Evolutionary conservation across 1,284 basidiomycete genomes (phyloP).

Genomic region (Leccinum laetum): DNA sequence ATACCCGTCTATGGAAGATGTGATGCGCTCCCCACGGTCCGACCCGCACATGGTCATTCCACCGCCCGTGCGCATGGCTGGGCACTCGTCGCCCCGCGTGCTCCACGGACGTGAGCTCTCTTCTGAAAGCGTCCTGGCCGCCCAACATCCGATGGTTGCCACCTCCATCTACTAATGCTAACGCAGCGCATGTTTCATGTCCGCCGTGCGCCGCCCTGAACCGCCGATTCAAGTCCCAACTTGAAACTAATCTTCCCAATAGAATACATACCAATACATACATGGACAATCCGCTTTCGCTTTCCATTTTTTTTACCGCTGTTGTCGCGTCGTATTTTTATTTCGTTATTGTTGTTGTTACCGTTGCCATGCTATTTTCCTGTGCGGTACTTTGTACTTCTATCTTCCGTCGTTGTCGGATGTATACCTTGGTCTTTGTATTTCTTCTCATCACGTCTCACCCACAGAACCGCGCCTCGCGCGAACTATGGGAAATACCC

Average conservation of each 20-base stretch:
- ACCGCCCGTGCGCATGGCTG: slow-evolving; percentile 13
- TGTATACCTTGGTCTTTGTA: not conserved
- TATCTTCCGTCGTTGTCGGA: not conserved
- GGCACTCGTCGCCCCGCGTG: slow-evolving; percentile 10
- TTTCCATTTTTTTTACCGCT: not conserved
- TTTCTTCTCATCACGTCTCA: not conserved
- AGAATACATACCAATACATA: slow-evolving; percentile 1
- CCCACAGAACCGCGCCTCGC: not conserved
- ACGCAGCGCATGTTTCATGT: slow-evolving; percentile 5
- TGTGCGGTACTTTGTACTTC: not conserved
- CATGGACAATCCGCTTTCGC: slow-evolving; percentile 1
- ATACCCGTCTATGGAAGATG: slow-evolving; percentile 10
- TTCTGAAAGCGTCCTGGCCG: slow-evolving; percentile 25
- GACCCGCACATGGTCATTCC: slow-evolving; percentile 12
- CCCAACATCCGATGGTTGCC: slow-evolving; percentile 27
- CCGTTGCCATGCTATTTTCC: not conserved
- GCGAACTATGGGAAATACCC: not conserved
- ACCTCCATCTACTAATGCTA: slow-evolving; percentile 20
- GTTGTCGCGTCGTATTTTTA: not conserved
- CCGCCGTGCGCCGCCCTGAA: slow-evolving; percentile 4
- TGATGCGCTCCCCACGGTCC: not conserved
- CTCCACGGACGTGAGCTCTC: slow-evolving; percentile 25
- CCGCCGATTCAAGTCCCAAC: not conserved
- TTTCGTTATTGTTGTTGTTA: not conserved
- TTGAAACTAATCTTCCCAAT: not conserved